Conservation (phyloP, 352 stramenopile genomes). For the Globisporangium paddicum region DNA sequence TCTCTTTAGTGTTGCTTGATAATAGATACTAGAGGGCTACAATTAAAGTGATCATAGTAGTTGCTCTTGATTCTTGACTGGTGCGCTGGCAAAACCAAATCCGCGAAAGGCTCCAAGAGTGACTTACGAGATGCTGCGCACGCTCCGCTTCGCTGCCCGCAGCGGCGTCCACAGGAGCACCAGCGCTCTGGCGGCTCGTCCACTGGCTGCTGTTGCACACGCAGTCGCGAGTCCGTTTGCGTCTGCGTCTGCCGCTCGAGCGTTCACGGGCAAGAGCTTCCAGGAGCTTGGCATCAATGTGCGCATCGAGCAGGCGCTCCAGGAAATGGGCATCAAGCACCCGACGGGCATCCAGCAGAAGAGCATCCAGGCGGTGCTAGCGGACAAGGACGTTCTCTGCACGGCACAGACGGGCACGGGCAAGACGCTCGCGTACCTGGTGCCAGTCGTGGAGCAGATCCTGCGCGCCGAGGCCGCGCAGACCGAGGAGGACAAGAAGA, state of each 20-base stretch:
- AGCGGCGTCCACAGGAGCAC: background rate
- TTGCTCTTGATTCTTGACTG: background rate
- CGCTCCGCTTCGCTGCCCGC: slow-evolving; percentile 1
- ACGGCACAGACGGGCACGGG: slow-evolving; percentile 60
- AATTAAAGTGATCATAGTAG: background rate
- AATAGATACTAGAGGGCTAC: no score
- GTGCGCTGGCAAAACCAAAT: background rate
- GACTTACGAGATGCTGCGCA: slow-evolving; percentile 4
- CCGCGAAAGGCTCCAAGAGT: background rate
- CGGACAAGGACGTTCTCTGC: slow-evolving; percentile 38
- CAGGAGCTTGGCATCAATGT: slow-evolving; percentile 33
- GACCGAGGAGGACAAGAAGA: slow-evolving; percentile 15
- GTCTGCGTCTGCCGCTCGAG: background rate
- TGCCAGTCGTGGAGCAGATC: slow-evolving; percentile 50
- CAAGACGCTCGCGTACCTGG: slow-evolving; percentile 66
- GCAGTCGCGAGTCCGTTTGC: background rate
- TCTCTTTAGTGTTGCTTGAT: no score
- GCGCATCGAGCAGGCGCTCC: slow-evolving; percentile 32
- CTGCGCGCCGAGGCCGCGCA: slow-evolving; percentile 29
- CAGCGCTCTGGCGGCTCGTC: background rate
- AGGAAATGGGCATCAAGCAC: slow-evolving; percentile 39
- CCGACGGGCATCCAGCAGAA: slow-evolving; percentile 57
- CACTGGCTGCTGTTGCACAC: background rate
- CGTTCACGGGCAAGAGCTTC: slow-evolving; percentile 22
- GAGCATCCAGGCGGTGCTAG: slow-evolving; percentile 41